Conservation (phyloP, 1,284 basidiomycete genomes). For the Cutaneotrichosporon dermatis region DNA sequence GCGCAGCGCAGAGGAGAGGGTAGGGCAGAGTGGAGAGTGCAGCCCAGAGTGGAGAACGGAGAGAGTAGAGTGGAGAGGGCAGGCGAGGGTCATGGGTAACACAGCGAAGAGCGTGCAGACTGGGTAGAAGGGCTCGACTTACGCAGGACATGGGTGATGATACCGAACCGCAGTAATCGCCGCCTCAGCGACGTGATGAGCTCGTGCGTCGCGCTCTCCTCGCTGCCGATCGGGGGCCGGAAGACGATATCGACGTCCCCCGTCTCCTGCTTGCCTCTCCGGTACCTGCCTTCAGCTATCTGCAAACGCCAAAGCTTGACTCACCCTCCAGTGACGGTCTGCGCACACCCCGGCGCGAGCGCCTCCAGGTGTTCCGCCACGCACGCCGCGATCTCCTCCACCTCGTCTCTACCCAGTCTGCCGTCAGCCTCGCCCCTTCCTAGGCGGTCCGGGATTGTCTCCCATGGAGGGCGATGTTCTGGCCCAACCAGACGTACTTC, state of each 20-base stretch:
- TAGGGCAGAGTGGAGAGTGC: no score
- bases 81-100: no score
- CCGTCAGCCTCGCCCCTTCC: not conserved
- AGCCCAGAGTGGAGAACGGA: no score
- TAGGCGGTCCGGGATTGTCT: no score
- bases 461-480: no score
- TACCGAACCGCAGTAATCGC: constrained; percentile 31
- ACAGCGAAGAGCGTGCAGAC: no score
- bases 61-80: no score
- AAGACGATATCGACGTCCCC: constrained; percentile 48
- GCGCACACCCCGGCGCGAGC: constrained; percentile 36
- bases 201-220: constrained; percentile 24
- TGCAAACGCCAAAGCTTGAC: no score
- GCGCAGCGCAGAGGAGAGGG: no score
- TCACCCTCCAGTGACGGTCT: constrained; percentile 44
- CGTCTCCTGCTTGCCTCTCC: constrained; percentile 42
- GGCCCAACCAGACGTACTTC: constrained; percentile 23
- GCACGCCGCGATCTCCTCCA: constrained; percentile 39
- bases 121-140: constrained; percentile 7
- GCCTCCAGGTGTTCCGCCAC: constrained; percentile 40
- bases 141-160: constrained; percentile 48
- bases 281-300: constrained; percentile 27
- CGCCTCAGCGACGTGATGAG: constrained; percentile 33
- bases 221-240: constrained; percentile 24
- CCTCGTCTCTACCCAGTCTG: constrained; percentile 44